Base-by-base conservation (phyloP, 164 flowering plant species). In the Hamamelis virginiana region DNA sequence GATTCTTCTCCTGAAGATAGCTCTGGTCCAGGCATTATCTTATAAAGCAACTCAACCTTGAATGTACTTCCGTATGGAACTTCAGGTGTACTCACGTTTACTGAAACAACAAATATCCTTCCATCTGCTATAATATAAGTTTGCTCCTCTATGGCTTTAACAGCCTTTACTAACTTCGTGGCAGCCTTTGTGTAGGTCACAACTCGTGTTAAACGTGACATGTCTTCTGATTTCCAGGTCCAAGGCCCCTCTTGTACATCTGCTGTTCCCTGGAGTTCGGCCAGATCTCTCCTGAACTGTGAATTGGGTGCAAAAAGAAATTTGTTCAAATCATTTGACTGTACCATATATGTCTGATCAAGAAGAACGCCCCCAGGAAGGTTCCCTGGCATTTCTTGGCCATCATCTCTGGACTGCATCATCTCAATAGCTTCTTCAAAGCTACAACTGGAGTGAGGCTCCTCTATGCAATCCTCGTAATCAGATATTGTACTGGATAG, bases 1-100 rank as follows among this genome's bases (percentile, higher is more conserved):
- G 89, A 73, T 69, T 86, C 91, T 68, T 81, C 89, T 62, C 84
- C 95, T 11, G 88, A 78, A 62, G 88, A 65, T 67, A 72, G 73
- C 70, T 78, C 81, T 5, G 81, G 78, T 23, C 89, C 96, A 9
- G 87, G 87, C 56, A 72, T 69, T 59, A 89, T 88, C 77, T 76
- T 86, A 75, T 87, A 92, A 25, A 91, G 86, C 75, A 92, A 67
- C 75, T 88, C 87, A 61, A 89, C 72, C 59, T 80, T 81, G 68
- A 92, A 92, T 55, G 84, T 74, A 56, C 57, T 84, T 12, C 98
- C 98, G 66, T 85, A 92, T 21, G 96, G 94, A 70, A 87, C 94
- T 50, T 88, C 96, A 14, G 98, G 96, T 19, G 96, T 87, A 64
- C 69, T 80, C 61, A 90, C 96, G 55, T 15, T 76, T 6, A 76